Evolutionary conservation across 1,284 basidiomycete genomes (phyloP), one percentile per base, ranked within the genome.

Genomic region (Trichosporon coremiiforme): DNA sequence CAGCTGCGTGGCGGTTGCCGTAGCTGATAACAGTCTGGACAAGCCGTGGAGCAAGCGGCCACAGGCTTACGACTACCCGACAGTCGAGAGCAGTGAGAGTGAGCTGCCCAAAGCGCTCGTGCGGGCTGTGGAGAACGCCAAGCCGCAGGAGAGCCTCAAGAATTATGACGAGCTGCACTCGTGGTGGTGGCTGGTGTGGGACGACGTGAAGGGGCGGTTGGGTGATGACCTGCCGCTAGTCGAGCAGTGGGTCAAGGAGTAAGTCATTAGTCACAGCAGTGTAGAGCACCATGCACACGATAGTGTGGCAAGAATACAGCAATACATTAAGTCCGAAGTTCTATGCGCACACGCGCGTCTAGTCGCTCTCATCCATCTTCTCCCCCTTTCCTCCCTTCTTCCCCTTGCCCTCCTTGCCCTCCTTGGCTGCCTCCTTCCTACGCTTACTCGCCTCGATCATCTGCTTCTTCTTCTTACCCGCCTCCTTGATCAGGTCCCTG

Each of bases 401-500:
- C n/a, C 12, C 55, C 12, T 15, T 22, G 29, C 8, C 35, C 7
- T 10, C 33, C 57, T 75, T 76, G 22, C 84, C 80, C 10, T 70
- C 77, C 29, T 31, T 33, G 13, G 55, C 55, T 2, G 29, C 67
- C 70, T 67, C 67, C 71, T 78, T 81, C 22, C 82, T 53, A 69
- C 78, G 75, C 77, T 81, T 83, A 70, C 80, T 83, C 25, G 75
- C 83, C 75, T 83, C 79, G 17, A 82, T 76, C 82, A 84, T 84
- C 68, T 78, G 75, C 90, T 89, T 86, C 79, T 88, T 91, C 84
- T 89, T 92, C 72, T 90, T 87, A 6, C 90, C 90, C 73, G 92
- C 88, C 68, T 85, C 87, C 66, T 88, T 87, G 5, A 90, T 91
- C 60, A 94, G 86, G 74, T 87, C 88, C 65, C 82, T 73, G 0